A percentile compares a stretch with the other conserved stretches of the same genome.
phyloP scores from a whole-genome alignment of 805 yeast species.

The Yarrowia deformans region DNA sequence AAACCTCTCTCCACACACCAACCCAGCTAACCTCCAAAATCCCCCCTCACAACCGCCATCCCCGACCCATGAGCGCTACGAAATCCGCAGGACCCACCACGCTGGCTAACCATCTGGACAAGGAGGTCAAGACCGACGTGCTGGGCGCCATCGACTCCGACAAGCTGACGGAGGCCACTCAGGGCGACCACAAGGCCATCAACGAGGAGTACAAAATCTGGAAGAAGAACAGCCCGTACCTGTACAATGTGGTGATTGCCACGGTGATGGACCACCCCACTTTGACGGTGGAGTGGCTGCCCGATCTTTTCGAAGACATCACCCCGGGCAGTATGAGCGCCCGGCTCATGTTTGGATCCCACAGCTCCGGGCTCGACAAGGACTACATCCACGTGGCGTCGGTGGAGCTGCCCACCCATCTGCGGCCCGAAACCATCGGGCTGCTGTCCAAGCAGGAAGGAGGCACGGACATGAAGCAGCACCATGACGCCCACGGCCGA shows the following conservation, averaged over 20 bases:
- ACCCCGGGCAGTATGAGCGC: constrained; percentile 46
- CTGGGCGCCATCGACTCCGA: constrained; percentile 31
- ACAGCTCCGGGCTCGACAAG: constrained; percentile 62
- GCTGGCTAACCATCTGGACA: constrained; percentile 34
- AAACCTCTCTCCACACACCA: background rate
- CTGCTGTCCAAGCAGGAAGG: constrained; percentile 21
- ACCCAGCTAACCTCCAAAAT: background rate
- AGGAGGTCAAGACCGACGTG: constrained; percentile 39
- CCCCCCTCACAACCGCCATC: background rate
- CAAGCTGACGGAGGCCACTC: constrained; percentile 25
- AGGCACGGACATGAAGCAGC: constrained; percentile 12
- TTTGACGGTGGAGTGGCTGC: constrained; percentile 66
- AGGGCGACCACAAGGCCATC: constrained; percentile 36
- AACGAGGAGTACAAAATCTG: constrained; percentile 57
- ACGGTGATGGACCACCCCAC: constrained; percentile 71
- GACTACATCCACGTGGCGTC: constrained; percentile 56
- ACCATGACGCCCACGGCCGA: constrained; percentile 10
- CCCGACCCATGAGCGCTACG: constrained; percentile 13
- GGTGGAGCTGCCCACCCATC: constrained; percentile 50
- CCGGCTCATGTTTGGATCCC: constrained; percentile 69
- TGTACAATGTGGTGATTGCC: constrained; percentile 63
- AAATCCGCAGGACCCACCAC: constrained; percentile 36
- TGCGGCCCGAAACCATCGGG: constrained; percentile 22
- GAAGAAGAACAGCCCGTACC: constrained; percentile 66
- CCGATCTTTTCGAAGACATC: constrained; percentile 55